Evolutionary conservation across 495 filamentous ascomycete species (phyloP).

Genomic region (Aspergillus bridgeri): DNA sequence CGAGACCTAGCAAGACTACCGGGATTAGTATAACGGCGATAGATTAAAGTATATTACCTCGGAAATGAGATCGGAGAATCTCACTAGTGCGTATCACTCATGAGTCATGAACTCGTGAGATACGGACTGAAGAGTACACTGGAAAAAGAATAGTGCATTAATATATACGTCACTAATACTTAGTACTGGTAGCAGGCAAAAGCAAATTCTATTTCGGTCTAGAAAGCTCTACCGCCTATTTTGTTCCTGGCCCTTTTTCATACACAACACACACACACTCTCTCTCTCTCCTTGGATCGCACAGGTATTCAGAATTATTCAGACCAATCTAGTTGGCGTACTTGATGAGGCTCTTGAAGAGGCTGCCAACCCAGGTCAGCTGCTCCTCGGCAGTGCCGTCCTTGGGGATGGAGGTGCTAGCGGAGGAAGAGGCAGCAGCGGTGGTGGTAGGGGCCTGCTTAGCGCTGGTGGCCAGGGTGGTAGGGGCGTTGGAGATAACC

Average conservation of each 20-base stretch:
- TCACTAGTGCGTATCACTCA: too few species aligned
- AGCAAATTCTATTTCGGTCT: background rate
- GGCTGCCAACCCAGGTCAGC: conserved; percentile 21
- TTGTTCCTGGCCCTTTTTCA: too few species aligned
- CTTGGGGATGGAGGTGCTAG: conserved; percentile 18
- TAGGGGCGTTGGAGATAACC: conserved; percentile 4
- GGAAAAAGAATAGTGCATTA: background rate
- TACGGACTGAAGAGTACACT: too few species aligned
- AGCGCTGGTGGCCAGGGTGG: conserved; percentile 10
- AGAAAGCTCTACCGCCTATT: background rate
- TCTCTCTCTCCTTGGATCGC: too few species aligned
- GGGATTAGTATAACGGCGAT: background rate
- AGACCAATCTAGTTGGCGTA: conserved; percentile 14
- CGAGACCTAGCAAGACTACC: background rate
- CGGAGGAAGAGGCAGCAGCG: conserved; percentile 4
- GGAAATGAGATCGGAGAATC: too few species aligned
- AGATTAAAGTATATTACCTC: background rate
- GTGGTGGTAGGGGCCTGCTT: conserved; percentile 6
- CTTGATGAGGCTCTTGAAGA: conserved; percentile 22
- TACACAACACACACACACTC: too few species aligned
- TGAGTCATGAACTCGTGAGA: too few species aligned
- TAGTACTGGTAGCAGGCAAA: background rate
- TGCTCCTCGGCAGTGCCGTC: conserved; percentile 27
- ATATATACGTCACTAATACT: too few species aligned
- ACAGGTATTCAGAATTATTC: too few species aligned